Evolutionary conservation across 2,329 filamentous ascomycete species (phyloP).

Genomic region (Penicillium italicum): DNA sequence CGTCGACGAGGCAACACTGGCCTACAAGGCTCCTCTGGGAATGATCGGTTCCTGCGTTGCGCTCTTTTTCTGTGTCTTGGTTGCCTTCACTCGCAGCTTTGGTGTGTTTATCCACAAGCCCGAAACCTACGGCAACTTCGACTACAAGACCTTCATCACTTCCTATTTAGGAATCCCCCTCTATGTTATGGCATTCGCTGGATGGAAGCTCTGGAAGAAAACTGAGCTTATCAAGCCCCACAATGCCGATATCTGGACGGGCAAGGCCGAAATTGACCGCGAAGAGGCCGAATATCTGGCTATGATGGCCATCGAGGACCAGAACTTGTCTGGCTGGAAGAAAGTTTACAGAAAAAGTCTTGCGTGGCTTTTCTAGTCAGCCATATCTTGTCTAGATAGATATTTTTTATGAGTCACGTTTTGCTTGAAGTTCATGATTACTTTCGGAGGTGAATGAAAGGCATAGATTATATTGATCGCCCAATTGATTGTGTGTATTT

Average conservation of each 20-base stretch:
- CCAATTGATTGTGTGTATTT: background rate
- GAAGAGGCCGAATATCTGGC: constrained; percentile 49
- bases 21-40: constrained; percentile 66
- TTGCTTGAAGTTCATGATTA: background rate
- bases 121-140: constrained; percentile 51
- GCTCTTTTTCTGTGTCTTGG: constrained; percentile 65
- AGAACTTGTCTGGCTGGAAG: constrained; percentile 8
- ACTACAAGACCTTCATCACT: constrained; percentile 71
- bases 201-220: constrained; percentile 58
- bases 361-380: constrained; percentile 5
- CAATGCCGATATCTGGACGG: constrained; percentile 64
- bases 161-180: constrained; percentile 71
- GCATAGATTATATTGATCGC: background rate
- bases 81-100: constrained; percentile 77
- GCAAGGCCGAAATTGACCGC: constrained; percentile 67
- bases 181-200: constrained; percentile 64
- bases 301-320: background rate
- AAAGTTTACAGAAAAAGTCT: constrained; percentile 5
- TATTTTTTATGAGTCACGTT: background rate
- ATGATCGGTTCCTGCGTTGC: constrained; percentile 63
- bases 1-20: constrained; percentile 52
- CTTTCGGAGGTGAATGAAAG: background rate
- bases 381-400: background rate
- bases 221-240: constrained; percentile 53
- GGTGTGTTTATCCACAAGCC: constrained; percentile 57